Evolutionary conservation across 148 eudicot genomes (phyloP), one percentile per base, ranked within the genome.

Genomic region (Chenopodium formosanum): DNA sequence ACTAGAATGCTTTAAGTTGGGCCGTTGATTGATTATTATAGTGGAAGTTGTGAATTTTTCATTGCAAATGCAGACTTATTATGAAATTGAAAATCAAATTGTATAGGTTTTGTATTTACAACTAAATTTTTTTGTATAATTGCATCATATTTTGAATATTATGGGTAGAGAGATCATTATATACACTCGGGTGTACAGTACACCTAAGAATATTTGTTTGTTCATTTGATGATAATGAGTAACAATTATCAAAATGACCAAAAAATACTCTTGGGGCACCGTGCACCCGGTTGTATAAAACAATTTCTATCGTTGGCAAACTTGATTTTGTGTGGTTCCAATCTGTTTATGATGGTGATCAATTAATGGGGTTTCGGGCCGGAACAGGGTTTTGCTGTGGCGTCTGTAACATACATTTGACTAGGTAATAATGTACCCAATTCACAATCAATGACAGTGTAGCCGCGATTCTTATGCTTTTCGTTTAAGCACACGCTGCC

Each of bases 401-500:
- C 79, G 52, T n/a, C 25, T 66, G 78, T n/a, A 22, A 20, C 29
- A 37, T 37, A 37, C 44, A 17, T 6, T 65, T 75, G 78, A 64
- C 46, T n/a, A 73, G 47, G 9, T 65, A n/a, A n/a, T 27, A 14
- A 23, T 63, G 31, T 71, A 76, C 80, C 74, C 78, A 62, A 17
- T 32, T 60, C 80, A 76, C 83, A 77, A 71, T 34, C 31, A 71
- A 31, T 48, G 34, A 66, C 17, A 37, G 17, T 20, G 40, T 65
- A 37, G 50, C 40, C 58, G 29, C 66, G 44, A 73, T 31, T 75
- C 80, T 34, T 75, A n/a, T 14, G 47, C 16, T 29, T 2, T 23
- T 64, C 3, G n/a, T 77, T 40, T 63, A 12, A 23, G 40, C 70
- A 14, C 31, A 29, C 44, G 44, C 44, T 37, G 44, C 60, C 32